phyloP scores from a whole-genome alignment of 2,329 filamentous ascomycete species.

The Piedraia hortae region DNA sequence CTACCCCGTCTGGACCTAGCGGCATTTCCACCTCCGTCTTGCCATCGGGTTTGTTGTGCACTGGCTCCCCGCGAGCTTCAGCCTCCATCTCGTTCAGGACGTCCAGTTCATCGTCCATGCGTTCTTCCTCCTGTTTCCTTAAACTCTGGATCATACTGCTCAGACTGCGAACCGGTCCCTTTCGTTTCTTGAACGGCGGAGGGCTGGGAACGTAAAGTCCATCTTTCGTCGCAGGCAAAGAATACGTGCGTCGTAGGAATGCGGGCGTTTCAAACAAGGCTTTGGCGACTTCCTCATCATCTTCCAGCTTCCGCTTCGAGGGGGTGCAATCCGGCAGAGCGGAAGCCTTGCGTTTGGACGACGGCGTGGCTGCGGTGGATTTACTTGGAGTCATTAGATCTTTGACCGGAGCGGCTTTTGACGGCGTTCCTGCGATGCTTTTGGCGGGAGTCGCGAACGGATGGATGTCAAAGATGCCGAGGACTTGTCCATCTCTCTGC shows the following conservation, averaged over 20 bases:
- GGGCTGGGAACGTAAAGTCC: conserved; percentile 18
- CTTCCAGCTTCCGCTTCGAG: conserved; percentile 20
- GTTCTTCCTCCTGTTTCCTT: conserved; percentile 40
- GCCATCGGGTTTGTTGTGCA: conserved; percentile 11
- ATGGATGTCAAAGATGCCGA: conserved; percentile 51
- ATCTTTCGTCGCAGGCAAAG: conserved; percentile 29
- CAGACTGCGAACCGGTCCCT: conserved; percentile 32
- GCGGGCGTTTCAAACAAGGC: conserved; percentile 36
- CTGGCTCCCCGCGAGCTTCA: conserved; percentile 7
- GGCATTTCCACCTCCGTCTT: conserved; percentile 17
- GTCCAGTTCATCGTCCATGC: conserved; percentile 45
- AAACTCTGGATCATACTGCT: conserved; percentile 48
- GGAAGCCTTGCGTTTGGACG: conserved; percentile 32
- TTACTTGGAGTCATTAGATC: conserved; percentile 14
- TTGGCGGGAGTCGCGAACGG: conserved; percentile 23
- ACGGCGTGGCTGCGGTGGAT: conserved; percentile 16
- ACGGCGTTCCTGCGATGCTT: conserved; percentile 1
- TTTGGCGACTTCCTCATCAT: conserved; percentile 8
- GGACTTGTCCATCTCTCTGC: conserved; percentile 47
- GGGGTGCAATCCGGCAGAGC: conserved; percentile 37
- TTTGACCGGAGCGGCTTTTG: background rate
- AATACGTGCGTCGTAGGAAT: conserved; percentile 30
- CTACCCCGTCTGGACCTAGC: conserved; percentile 17
- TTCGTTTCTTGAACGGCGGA: conserved; percentile 17
- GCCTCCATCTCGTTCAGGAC: conserved; percentile 43